These are phyloP conservation scores for Suzukiozyma palmioleophila DNA, from an alignment of 1,139 yeast genomes.

Conservation along the genomic window DNA sequence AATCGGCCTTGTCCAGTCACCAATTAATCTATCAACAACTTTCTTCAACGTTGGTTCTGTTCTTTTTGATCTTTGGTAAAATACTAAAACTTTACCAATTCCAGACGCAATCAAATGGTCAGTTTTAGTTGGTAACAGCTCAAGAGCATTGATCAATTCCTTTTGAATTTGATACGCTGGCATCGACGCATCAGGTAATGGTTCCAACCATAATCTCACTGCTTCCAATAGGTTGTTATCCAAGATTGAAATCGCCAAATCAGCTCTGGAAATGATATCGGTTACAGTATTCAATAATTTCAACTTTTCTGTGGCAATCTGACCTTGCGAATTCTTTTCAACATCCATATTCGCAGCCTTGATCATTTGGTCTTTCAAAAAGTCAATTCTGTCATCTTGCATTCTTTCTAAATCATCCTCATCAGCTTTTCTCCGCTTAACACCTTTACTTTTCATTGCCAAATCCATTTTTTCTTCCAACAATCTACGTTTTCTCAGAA, in stretches of 20 bases:
- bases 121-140: slow-evolving; percentile 84
- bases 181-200: slow-evolving; percentile 94
- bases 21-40: slow-evolving; percentile 83
- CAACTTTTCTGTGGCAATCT: slow-evolving; percentile 83
- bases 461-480: slow-evolving; percentile 79
- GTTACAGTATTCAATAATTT: slow-evolving; percentile 76
- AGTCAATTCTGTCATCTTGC: slow-evolving; percentile 87
- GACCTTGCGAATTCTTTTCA: slow-evolving; percentile 70
- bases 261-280: slow-evolving; percentile 72
- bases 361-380: slow-evolving; percentile 85
- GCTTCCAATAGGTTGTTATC: slow-evolving; percentile 94
- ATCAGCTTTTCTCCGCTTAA: slow-evolving; percentile 59
- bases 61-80: slow-evolving; percentile 85
- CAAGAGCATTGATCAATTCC: slow-evolving; percentile 71
- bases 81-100: slow-evolving; percentile 88
- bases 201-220: slow-evolving; percentile 95
- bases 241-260: slow-evolving; percentile 83
- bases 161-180: slow-evolving; percentile 97
- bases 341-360: slow-evolving; percentile 89
- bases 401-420: slow-evolving; percentile 92
- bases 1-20: slow-evolving; percentile 98
- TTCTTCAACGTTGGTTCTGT: slow-evolving; percentile 86
- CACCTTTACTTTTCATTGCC: slow-evolving; percentile 64
- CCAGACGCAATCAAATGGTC: slow-evolving; percentile 94
- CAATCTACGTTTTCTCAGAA: slow-evolving; percentile 62